Evolutionary conservation across 176 grass and related monocot species (phyloP).

Genomic region (Coix lacrymajobi): DNA sequence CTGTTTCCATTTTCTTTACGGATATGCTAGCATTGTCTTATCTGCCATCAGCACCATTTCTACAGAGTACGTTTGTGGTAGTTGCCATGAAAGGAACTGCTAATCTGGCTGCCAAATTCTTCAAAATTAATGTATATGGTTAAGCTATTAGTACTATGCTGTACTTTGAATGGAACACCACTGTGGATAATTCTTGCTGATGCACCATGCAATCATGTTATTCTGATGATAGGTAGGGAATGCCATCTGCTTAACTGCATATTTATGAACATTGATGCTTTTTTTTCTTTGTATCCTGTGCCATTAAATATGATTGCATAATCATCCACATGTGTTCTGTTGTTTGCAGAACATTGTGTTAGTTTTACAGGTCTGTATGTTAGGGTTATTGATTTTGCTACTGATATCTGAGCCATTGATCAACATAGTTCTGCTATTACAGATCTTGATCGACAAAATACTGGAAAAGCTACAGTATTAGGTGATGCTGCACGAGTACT

Average conservation of each 20-base stretch:
- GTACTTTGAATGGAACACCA: not conserved
- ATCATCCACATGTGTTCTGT: not conserved
- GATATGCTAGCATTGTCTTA: not conserved
- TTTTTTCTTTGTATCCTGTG: not conserved
- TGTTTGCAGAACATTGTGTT: not conserved
- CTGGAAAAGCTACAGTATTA: conserved; percentile 61
- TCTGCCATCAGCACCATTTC: not conserved
- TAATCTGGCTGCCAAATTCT: not conserved
- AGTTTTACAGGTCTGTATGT: not conserved
- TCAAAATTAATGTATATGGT: not conserved
- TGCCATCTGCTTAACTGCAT: not conserved
- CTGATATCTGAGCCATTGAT: conserved; percentile 18
- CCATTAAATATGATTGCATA: not conserved
- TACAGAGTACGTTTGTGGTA: not conserved
- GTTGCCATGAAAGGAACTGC: not conserved
- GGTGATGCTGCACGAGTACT: conserved; percentile 58
- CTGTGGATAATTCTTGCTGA: not conserved
- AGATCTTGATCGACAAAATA: conserved; percentile 72
- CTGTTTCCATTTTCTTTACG: not conserved
- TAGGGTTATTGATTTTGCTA: not conserved
- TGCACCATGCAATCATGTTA: not conserved
- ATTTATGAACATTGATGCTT: not conserved
- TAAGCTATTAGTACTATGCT: not conserved
- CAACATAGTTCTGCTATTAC: conserved; percentile 23
- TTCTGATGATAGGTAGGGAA: not conserved